A percentile compares a stretch with the other conserved stretches of the same genome.
These are phyloP conservation scores for Cutaneotrichosporon sp. DNA, from an alignment of 1,284 basidiomycete genomes.

Conservation along the genomic window DNA sequence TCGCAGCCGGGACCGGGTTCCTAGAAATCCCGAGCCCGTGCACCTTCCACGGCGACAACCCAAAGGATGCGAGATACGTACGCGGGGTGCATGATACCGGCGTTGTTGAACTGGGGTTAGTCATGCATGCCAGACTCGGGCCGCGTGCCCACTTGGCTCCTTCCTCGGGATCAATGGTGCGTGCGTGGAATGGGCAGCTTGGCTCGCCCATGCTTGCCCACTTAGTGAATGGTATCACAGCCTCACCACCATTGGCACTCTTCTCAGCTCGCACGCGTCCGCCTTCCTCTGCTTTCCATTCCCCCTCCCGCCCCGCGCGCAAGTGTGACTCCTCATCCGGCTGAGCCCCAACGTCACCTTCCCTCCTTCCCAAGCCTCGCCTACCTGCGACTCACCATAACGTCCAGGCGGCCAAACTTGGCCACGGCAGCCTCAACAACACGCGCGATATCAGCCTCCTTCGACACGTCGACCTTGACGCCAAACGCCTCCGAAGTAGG, in stretches of 20 bases:
- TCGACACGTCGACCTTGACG: conserved; percentile 79
- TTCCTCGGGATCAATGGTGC: background rate
- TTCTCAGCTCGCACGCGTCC: background rate
- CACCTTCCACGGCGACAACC: conserved; percentile 8
- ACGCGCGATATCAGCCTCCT: conserved; percentile 78
- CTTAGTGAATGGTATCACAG: background rate
- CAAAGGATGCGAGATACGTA: conserved; percentile 10
- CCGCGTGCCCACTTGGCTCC: background rate
- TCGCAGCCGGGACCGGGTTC: background rate
- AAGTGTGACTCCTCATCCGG: background rate
- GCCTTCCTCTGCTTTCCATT: background rate
- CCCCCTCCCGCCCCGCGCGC: background rate
- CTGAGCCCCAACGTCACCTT: background rate
- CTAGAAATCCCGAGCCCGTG: background rate
- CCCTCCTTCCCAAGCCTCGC: background rate
- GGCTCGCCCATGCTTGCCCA: background rate
- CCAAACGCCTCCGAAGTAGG: conserved; percentile 70
- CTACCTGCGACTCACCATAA: conserved; percentile 65
- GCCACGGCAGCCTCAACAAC: conserved; percentile 76
- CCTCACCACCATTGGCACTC: background rate
- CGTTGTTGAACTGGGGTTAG: conserved; percentile 72
- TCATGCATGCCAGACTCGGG: background rate
- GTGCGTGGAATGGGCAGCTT: background rate
- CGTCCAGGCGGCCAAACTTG: conserved; percentile 83
- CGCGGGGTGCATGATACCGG: conserved; percentile 89